These are phyloP conservation scores for Sporothrix schenckii DNA, from an alignment of 2,329 filamentous ascomycete genomes.

Conservation along the genomic window DNA sequence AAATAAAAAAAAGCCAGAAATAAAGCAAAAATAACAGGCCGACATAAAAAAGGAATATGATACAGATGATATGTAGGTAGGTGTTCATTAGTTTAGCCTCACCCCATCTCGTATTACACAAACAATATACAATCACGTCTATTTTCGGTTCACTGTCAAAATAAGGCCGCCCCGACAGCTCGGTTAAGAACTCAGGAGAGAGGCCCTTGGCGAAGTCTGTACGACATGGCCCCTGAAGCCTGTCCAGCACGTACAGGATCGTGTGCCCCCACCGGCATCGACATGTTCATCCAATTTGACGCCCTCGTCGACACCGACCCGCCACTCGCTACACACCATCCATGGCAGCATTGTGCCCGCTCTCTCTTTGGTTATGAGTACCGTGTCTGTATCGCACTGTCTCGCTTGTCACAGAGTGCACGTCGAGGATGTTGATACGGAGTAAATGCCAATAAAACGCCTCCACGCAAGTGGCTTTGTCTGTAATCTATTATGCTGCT, in stretches of 20 bases:
- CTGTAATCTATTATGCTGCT: background rate
- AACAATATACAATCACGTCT: too few species aligned
- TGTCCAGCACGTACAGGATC: background rate
- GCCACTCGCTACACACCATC: slow-evolving; percentile 16
- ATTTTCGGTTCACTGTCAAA: background rate
- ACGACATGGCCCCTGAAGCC: background rate
- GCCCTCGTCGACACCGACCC: background rate
- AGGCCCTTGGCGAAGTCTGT: background rate
- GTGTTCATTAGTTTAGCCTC: too few species aligned
- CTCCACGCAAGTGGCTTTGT: slow-evolving; percentile 11
- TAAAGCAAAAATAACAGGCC: too few species aligned
- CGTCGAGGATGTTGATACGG: background rate
- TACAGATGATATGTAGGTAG: too few species aligned
- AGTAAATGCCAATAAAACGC: background rate
- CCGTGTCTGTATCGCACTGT: slow-evolving; percentile 9
- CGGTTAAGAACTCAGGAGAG: background rate
- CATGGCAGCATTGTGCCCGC: background rate
- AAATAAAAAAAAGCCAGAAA: too few species aligned
- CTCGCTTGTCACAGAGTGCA: background rate
- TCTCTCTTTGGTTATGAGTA: background rate
- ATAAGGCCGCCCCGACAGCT: background rate
- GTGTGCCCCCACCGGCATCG: background rate
- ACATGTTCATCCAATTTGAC: background rate
- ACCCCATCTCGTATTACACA: background rate
- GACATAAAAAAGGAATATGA: too few species aligned